Evolutionary conservation across 805 yeast genomes (phyloP).

Genomic region (Jamesozyma rosinii): DNA sequence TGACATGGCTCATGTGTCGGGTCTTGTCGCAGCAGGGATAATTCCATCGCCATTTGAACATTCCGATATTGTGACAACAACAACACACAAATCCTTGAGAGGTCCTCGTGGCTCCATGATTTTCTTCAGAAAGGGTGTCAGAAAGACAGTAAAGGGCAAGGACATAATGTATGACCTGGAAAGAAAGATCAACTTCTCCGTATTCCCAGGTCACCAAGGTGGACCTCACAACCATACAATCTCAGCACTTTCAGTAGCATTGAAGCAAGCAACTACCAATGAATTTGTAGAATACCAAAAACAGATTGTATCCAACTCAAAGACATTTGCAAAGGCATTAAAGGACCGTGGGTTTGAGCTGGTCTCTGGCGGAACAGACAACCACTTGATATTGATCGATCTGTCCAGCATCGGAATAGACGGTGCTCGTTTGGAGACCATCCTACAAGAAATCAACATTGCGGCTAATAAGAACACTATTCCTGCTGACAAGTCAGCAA

Average conservation of each 20-base stretch:
- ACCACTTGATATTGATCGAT: constrained; percentile 81
- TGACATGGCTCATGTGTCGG: constrained; percentile 98
- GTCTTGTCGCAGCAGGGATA: constrained; percentile 90
- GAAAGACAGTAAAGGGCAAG: constrained; percentile 73
- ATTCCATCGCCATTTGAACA: constrained; percentile 86
- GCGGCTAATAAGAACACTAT: constrained; percentile 94
- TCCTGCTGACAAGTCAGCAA: constrained; percentile 92
- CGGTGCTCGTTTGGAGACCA: constrained; percentile 92
- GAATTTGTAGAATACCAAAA: constrained; percentile 82
- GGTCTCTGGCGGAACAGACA: constrained; percentile 91
- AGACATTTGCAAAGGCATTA: constrained; percentile 63
- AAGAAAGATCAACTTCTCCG: constrained; percentile 87
- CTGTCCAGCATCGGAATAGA: constrained; percentile 69
- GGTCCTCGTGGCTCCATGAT: constrained; percentile 99
- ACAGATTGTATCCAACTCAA: constrained; percentile 74
- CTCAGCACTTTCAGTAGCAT: constrained; percentile 89
- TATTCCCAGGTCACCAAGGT: constrained; percentile 99
- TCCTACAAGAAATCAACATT: constrained; percentile 81
- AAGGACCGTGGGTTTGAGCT: constrained; percentile 54
- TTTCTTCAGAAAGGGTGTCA: constrained; percentile 89
- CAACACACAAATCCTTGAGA: constrained; percentile 94
- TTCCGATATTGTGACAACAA: constrained; percentile 94
- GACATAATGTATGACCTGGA: constrained; percentile 82
- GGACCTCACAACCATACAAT: constrained; percentile 99
- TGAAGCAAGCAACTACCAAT: constrained; percentile 83